Evolutionary conservation across 495 filamentous ascomycete species (phyloP).

Genomic region (Lasiosphaeria ovina): DNA sequence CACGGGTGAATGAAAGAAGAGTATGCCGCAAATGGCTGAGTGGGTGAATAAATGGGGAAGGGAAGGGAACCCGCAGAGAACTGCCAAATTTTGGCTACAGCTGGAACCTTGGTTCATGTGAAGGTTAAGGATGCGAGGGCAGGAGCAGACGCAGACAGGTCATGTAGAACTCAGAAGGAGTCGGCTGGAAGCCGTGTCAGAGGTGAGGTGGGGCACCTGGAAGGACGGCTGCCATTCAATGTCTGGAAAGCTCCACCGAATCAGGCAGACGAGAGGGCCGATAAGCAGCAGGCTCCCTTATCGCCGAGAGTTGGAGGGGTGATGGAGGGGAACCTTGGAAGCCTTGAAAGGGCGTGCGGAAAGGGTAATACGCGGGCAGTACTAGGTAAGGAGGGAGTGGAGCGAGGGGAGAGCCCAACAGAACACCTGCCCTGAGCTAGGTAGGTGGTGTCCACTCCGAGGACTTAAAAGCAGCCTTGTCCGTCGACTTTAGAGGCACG

Average conservation of each 20-base stretch:
- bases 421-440: too few species aligned
- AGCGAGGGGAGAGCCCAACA: too few species aligned
- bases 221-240: constrained; percentile 1
- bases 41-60: too few species aligned
- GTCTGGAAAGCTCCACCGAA: not conserved
- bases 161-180: constrained; percentile 11
- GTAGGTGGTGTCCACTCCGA: too few species aligned
- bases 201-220: constrained; percentile 8
- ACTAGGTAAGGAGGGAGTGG: too few species aligned
- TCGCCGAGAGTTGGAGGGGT: not conserved
- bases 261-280: constrained; percentile 14
- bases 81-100: constrained; percentile 24
- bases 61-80: too few species aligned
- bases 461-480: too few species aligned
- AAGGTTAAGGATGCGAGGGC: not conserved
- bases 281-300: constrained; percentile 13
- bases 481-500: too few species aligned
- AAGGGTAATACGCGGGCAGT: not conserved
- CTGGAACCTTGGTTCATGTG: constrained; percentile 9
- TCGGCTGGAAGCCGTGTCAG: not conserved
- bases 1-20: constrained; percentile 14
- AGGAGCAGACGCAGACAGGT: constrained; percentile 12
- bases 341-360: not conserved
- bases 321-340: not conserved
- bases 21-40: too few species aligned